Evolutionary conservation across 2,329 filamentous ascomycete genomes (phyloP), one percentile per base, ranked within the genome.

Genomic region (Knufia fluminis): DNA sequence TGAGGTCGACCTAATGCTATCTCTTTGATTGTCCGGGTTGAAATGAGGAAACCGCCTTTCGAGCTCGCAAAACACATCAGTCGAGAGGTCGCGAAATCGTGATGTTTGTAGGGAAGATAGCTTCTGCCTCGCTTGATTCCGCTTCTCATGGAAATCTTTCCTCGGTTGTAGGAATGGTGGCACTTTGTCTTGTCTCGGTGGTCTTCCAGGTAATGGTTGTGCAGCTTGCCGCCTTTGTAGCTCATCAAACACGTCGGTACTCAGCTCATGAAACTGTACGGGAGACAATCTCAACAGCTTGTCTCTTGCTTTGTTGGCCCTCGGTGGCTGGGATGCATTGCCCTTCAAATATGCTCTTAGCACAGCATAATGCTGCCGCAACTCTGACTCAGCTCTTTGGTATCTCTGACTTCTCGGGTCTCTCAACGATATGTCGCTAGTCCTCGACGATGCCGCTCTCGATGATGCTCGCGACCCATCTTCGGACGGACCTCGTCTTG

Each of bases 181-280:
- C 57, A 75, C 62, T 65, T 76, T 65, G 61, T 67, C 42, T 64
- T 60, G 58, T 12, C 66, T 67, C 28, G 67, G 65, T 14, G 68
- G 66, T 9, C 66, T 63, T 8, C 65, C 67, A 28, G 56, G 56
- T 12, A 56, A 52, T 28, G 57, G 61, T 41, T 76, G 76, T 46
- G 75, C 75, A 57, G 85, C 79, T 67, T 97, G 90, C 56, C 92
- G 81, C 52, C 92, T 83, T 58, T 94, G 76, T 57, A 97, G 75
- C 70, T 98, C 92, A 68, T 98, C 92, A 69, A 86, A 97, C 35
- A 98, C 91, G 69, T 98, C 92, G 51, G 91, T 97, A 68, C 90
- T 96, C 54, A 98, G 77, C 70, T 98, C 92, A 68, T 94, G 88
- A 67, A 98, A 97, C 67, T 98, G 92, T 23, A 94, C 87, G 1